These are phyloP conservation scores for Boletus edulis DNA, from an alignment of 768 basidiomycete species.

Conservation along the genomic window DNA sequence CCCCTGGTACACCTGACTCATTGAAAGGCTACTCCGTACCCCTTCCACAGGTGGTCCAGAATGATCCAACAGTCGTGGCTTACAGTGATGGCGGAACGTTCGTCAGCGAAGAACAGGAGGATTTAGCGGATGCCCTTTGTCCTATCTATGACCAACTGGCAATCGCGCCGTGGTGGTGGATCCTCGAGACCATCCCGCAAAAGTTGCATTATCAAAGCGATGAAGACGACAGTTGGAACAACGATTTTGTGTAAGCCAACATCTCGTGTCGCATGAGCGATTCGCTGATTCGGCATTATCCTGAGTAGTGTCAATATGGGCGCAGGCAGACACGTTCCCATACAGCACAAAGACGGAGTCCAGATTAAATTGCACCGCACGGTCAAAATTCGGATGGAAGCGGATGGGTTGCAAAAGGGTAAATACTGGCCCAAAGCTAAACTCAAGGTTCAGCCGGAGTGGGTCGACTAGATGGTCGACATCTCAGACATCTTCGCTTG, in stretches of 20 bases:
- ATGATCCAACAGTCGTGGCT: slow-evolving; percentile 15
- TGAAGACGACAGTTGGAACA: slow-evolving; percentile 15
- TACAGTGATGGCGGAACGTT: slow-evolving; percentile 19
- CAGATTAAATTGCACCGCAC: slow-evolving; percentile 48
- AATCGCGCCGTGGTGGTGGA: slow-evolving; percentile 54
- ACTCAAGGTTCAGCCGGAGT: slow-evolving; percentile 35
- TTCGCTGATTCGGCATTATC: not conserved
- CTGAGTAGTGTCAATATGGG: slow-evolving; percentile 37
- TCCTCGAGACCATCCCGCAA: slow-evolving; percentile 54
- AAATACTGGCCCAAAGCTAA: slow-evolving; percentile 43
- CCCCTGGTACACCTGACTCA: slow-evolving; percentile 10
- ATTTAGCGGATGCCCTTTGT: slow-evolving; percentile 54
- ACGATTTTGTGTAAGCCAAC: slow-evolving; percentile 16
- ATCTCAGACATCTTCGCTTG: not conserved
- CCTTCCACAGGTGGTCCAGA: slow-evolving; percentile 14
- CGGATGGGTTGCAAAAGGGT: slow-evolving; percentile 31
- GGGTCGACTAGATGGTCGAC: slow-evolving; percentile 36
- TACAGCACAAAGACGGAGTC: slow-evolving; percentile 33
- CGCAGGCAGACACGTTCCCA: slow-evolving; percentile 40
- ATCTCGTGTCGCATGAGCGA: not conserved
- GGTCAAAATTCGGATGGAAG: slow-evolving; percentile 52
- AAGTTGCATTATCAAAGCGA: slow-evolving; percentile 26
- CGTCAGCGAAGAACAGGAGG: slow-evolving; percentile 59
- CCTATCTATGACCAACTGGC: slow-evolving; percentile 56
- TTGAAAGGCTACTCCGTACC: slow-evolving; percentile 7